Conservation (phyloP, 1,139 yeast genomes). For the Entelexis paramagnoliae region DNA sequence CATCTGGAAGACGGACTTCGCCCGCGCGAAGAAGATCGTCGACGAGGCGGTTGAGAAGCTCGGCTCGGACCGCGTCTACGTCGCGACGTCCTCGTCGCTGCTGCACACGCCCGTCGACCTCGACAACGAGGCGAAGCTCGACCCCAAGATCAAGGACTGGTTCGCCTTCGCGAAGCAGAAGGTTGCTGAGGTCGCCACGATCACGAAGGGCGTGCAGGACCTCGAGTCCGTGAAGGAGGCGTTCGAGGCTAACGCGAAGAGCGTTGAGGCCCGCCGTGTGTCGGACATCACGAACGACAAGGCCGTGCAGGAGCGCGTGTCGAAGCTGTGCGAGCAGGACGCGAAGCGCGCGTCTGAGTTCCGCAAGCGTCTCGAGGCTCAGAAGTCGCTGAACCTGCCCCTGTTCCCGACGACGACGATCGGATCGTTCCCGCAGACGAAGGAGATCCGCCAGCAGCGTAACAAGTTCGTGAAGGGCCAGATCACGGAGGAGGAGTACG, state of each 20-base stretch:
- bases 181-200: slow-evolving; percentile 76
- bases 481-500: slow-evolving; percentile 88
- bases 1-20: slow-evolving; percentile 95
- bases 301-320: slow-evolving; percentile 79
- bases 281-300: slow-evolving; percentile 87
- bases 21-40: slow-evolving; percentile 73
- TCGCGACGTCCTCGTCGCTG: slow-evolving; percentile 91
- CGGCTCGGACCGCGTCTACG: slow-evolving; percentile 75
- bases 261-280: slow-evolving; percentile 74
- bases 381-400: slow-evolving; percentile 86
- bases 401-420: slow-evolving; percentile 99
- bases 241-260: slow-evolving; percentile 75
- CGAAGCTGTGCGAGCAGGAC: slow-evolving; percentile 65
- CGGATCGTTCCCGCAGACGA: slow-evolving; percentile 99
- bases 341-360: slow-evolving; percentile 81
- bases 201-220: slow-evolving; percentile 72
- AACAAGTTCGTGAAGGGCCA: slow-evolving; percentile 96
- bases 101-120: slow-evolving; percentile 98
- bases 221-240: slow-evolving; percentile 45
- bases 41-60: slow-evolving; percentile 72
- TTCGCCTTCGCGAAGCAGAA: slow-evolving; percentile 98
- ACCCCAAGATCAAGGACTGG: slow-evolving; percentile 89
- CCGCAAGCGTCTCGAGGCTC: slow-evolving; percentile 77
- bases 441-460: slow-evolving; percentile 97
- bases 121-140: slow-evolving; percentile 79